Evolutionary conservation across 306 rosid species (phyloP).

Genomic region (Mucuna pruriens): DNA sequence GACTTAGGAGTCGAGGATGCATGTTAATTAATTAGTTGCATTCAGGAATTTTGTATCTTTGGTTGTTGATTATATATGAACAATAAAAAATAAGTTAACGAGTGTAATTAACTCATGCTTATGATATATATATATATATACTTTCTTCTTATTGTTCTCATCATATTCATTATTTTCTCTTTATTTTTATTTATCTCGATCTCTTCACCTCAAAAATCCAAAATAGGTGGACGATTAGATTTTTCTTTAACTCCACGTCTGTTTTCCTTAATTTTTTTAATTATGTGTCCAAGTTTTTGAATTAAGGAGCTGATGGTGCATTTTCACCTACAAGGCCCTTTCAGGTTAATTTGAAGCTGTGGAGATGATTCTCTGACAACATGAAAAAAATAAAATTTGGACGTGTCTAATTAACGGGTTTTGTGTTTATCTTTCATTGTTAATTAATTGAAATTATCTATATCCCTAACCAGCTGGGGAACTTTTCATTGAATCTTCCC

Average conservation of each 20-base stretch:
- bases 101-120: background rate
- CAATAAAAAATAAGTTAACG: background rate
- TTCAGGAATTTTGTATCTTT: conserved; percentile 31
- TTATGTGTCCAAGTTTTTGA: background rate
- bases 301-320: background rate
- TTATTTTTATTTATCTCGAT: too few relatives aligned
- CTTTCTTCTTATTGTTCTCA: too few relatives aligned
- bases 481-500: conserved; percentile 18
- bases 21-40: background rate
- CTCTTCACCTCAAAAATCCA: too few relatives aligned
- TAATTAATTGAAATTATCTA: conserved; percentile 5
- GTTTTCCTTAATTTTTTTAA: background rate
- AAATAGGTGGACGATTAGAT: too few relatives aligned
- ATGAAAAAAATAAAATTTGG: background rate
- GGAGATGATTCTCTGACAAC: background rate
- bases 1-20: conserved; percentile 15
- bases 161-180: too few relatives aligned
- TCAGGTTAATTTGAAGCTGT: background rate
- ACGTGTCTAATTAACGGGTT: background rate
- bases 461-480: background rate
- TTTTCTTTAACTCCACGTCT: background rate
- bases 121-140: too few relatives aligned
- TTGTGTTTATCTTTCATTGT: background rate
- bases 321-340: background rate
- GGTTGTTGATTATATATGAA: conserved; percentile 6